phyloP scores from a whole-genome alignment of 331 rosid genomes.

The Ulmus americana region DNA sequence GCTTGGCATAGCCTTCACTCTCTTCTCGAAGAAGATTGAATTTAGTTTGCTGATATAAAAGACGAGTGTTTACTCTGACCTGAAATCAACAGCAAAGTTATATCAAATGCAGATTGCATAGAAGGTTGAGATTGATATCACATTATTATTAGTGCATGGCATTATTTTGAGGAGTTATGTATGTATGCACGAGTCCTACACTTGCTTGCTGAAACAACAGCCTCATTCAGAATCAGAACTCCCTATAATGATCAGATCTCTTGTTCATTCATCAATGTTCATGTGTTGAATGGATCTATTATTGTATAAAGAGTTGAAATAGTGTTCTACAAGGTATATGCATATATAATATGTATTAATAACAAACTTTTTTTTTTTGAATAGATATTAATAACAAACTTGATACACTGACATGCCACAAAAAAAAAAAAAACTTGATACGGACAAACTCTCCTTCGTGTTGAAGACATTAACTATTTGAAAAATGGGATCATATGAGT shows the following conservation, averaged over 20 bases:
- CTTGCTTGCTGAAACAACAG: not conserved
- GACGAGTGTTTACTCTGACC: constrained; percentile 98
- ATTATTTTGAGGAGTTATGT: not conserved
- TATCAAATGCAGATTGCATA: constrained; percentile 15
- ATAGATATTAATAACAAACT: no score
- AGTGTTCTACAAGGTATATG: not conserved
- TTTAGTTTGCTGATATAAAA: constrained; percentile 96
- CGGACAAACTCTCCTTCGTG: no score
- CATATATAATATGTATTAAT: not conserved
- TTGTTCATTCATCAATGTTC: constrained; percentile 1
- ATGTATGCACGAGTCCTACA: not conserved
- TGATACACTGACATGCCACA: no score
- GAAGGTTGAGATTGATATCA: not conserved
- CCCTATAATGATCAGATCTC: not conserved
- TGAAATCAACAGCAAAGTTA: constrained; percentile 36
- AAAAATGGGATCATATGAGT: no score
- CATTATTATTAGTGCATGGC: not conserved
- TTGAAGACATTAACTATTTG: no score
- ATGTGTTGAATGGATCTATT: not conserved
- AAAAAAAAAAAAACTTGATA: no score
- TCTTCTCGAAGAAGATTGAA: constrained; percentile 98
- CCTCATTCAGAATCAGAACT: constrained; percentile 1
- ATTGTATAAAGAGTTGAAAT: not conserved
- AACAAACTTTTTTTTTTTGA: no score
- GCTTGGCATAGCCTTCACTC: constrained; percentile 98